phyloP scores from a whole-genome alignment of 352 stramenopile genomes.

The Phytophthora pini region DNA sequence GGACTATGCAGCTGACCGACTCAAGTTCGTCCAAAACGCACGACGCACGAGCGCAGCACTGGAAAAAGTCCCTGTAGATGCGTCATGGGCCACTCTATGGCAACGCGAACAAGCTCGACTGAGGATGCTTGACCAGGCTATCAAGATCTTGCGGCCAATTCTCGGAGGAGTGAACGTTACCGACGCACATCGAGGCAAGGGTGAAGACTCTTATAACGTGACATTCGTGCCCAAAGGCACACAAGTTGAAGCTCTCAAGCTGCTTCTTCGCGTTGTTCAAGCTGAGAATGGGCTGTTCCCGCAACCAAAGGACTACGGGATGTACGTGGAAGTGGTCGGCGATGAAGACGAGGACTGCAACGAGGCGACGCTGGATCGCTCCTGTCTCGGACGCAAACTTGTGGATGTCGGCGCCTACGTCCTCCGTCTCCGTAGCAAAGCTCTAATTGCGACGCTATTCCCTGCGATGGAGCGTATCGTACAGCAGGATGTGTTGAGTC shows the following conservation, averaged over 20 bases:
- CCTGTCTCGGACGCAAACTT: conserved; percentile 58
- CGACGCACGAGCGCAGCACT: conserved; percentile 38
- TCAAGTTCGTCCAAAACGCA: conserved; percentile 55
- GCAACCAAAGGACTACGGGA: conserved; percentile 47
- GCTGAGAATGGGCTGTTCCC: conserved; percentile 64
- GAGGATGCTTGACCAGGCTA: conserved; percentile 45
- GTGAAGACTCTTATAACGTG: conserved; percentile 43
- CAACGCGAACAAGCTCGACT: conserved; percentile 52
- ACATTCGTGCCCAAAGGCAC: conserved; percentile 40
- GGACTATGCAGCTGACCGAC: conserved; percentile 58
- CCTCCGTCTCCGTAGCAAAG: conserved; percentile 41
- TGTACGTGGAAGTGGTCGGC: conserved; percentile 54
- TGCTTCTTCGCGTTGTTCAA: conserved; percentile 54
- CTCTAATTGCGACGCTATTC: conserved; percentile 51
- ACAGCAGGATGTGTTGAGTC: conserved; percentile 56
- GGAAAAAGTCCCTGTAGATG: conserved; percentile 57
- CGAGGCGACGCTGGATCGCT: conserved; percentile 53
- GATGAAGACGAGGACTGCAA: conserved; percentile 57
- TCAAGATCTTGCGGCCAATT: conserved; percentile 47
- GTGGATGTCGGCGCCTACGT: conserved; percentile 59
- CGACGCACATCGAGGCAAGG: conserved; percentile 50
- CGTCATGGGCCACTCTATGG: conserved; percentile 63
- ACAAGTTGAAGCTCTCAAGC: conserved; percentile 44
- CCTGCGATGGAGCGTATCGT: conserved; percentile 60
- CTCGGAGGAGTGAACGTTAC: conserved; percentile 70